Evolutionary conservation across 331 rosid species (phyloP).

Genomic region (Dryas integrifolia): DNA sequence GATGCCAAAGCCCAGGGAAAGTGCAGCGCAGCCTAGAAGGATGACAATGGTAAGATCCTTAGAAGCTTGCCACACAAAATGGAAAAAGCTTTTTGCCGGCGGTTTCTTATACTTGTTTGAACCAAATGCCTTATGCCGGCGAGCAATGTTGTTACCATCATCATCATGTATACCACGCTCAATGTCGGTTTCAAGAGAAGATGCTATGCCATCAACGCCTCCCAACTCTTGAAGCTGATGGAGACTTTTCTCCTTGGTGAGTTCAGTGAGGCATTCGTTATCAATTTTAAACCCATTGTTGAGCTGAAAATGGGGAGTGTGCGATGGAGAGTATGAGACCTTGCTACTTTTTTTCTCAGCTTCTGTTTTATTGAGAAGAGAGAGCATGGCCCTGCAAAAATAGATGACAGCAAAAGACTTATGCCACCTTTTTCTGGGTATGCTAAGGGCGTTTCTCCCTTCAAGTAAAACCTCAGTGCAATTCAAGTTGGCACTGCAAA

Average conservation of each 20-base stretch:
- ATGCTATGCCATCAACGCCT: constrained; percentile 14
- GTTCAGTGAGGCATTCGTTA: constrained; percentile 19
- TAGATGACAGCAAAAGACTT: constrained; percentile 10
- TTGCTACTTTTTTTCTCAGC: neutral
- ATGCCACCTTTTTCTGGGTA: no score
- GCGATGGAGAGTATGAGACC: constrained; percentile 2
- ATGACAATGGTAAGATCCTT: constrained; percentile 34
- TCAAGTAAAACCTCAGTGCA: neutral
- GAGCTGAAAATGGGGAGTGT: neutral
- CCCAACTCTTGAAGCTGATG: neutral
- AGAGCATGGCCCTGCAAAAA: constrained; percentile 19
- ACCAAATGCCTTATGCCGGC: constrained; percentile 17
- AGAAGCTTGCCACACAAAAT: constrained; percentile 26
- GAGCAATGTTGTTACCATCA: constrained; percentile 5
- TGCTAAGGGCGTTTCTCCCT: no score
- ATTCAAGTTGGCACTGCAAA: neutral
- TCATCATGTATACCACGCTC: constrained; percentile 13
- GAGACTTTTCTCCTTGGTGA: constrained; percentile 25
- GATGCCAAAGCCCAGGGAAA: constrained; percentile 41
- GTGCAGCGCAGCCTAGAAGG: constrained; percentile 33
- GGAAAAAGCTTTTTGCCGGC: constrained; percentile 26
- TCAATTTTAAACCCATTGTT: constrained; percentile 4
- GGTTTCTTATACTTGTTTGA: constrained; percentile 31
- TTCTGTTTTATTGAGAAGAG: neutral
- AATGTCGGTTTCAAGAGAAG: constrained; percentile 2